phyloP scores from a whole-genome alignment of 2,329 filamentous ascomycete genomes.

The Alternaria viburni region DNA sequence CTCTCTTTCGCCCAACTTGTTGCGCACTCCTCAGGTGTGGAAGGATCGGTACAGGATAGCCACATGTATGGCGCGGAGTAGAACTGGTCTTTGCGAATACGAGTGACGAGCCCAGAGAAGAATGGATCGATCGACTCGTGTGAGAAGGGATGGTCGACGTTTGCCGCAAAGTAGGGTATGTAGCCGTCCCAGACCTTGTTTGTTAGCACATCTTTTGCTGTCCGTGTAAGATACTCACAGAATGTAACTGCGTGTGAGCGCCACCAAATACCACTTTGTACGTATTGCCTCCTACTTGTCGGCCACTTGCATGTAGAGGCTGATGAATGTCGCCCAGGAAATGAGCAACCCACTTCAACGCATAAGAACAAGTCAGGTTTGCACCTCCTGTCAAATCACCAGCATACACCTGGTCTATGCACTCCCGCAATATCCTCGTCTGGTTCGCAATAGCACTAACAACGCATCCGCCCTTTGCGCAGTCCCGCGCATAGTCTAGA shows the following conservation, averaged over 20 bases:
- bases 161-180: conserved; percentile 48
- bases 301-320: conserved; percentile 50
- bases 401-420: conserved; percentile 39
- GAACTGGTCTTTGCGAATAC: conserved; percentile 46
- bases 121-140: conserved; percentile 46
- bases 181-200: conserved; percentile 49
- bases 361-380: conserved; percentile 49
- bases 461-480: conserved; percentile 48
- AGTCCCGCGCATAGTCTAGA: conserved; percentile 48
- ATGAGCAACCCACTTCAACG: conserved; percentile 52
- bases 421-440: conserved; percentile 47
- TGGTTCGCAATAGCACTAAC: conserved; percentile 53
- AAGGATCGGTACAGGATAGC: conserved; percentile 45
- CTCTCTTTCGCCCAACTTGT: conserved; percentile 48
- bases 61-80: conserved; percentile 45
- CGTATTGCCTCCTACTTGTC: conserved; percentile 48
- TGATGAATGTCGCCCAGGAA: conserved; percentile 52
- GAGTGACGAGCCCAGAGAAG: conserved; percentile 43
- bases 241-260: conserved; percentile 45
- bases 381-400: conserved; percentile 30
- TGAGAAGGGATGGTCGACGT: conserved; percentile 42
- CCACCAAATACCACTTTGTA: conserved; percentile 47
- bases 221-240: conserved; percentile 31
- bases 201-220: conserved; percentile 10
- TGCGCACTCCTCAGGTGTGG: conserved; percentile 42